Conservation (phyloP, 495 filamentous ascomycete species). For the Xylaria curta region DNA sequence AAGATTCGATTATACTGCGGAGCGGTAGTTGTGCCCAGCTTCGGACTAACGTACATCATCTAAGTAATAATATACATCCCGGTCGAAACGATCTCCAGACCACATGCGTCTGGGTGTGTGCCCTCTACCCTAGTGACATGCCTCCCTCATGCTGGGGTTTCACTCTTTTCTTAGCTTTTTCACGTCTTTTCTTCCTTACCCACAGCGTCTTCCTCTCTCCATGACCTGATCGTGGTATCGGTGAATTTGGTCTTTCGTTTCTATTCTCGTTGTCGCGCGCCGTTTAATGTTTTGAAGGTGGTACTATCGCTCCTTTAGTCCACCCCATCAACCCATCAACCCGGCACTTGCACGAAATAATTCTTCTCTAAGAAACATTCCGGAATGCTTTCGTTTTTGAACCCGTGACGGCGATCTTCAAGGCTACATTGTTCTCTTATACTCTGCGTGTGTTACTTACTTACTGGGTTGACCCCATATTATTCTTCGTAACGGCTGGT, state of each 20-base stretch:
- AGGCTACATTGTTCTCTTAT: constrained; percentile 13
- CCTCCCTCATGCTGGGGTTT: constrained; percentile 24
- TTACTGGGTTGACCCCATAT: constrained; percentile 43
- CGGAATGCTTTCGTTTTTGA: constrained; percentile 43
- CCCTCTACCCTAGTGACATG: constrained; percentile 5
- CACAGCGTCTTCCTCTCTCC: constrained; percentile 1
- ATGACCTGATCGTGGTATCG: constrained; percentile 14
- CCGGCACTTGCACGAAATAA: constrained; percentile 29
- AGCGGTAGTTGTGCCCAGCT: neutral
- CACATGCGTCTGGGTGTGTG: constrained; percentile 15
- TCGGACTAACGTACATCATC: neutral
- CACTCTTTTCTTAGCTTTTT: constrained; percentile 19
- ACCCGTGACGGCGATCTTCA: constrained; percentile 18
- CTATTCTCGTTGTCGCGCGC: constrained; percentile 21
- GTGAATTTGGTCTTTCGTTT: constrained; percentile 22
- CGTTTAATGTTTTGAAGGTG: constrained; percentile 34
- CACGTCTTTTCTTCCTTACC: neutral
- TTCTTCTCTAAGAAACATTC: constrained; percentile 26
- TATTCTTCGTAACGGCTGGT: constrained; percentile 44
- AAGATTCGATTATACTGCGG: neutral
- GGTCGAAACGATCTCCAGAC: constrained; percentile 42
- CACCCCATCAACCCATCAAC: constrained; percentile 25
- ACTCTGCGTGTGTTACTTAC: constrained; percentile 12
- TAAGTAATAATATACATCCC: constrained; percentile 20
- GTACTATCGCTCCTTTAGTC: constrained; percentile 28